A percentile compares a stretch with the other conserved stretches of the same genome.
These are phyloP conservation scores for Hemileccinum rubropunctum DNA, from an alignment of 768 basidiomycete genomes.

Conservation along the genomic window DNA sequence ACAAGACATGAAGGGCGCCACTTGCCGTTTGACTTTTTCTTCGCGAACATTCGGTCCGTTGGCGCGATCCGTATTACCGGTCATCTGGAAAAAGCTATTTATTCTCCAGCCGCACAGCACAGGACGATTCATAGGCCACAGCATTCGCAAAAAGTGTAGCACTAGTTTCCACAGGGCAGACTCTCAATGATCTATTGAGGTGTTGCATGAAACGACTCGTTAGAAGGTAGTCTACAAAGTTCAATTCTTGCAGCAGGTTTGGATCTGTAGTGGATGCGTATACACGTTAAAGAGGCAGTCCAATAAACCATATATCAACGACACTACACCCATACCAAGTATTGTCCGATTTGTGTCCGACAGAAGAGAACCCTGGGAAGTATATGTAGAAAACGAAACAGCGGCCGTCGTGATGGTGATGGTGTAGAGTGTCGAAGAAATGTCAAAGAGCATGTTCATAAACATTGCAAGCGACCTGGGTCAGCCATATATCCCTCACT, in stretches of 20 bases:
- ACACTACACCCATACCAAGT: conserved; percentile 7
- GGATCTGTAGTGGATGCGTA: neutral
- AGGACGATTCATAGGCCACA: too few species aligned
- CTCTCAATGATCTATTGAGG: too few species aligned
- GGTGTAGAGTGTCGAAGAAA: neutral
- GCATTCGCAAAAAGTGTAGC: neutral
- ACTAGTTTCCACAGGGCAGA: too few species aligned
- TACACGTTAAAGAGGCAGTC: neutral
- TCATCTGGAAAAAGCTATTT: too few species aligned
- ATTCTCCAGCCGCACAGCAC: too few species aligned
- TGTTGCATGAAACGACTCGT: too few species aligned
- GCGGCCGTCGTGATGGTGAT: neutral
- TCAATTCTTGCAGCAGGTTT: too few species aligned
- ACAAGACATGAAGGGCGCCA: too few species aligned
- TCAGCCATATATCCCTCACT: conserved; percentile 47
- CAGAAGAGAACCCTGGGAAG: neutral
- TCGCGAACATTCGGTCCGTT: too few species aligned
- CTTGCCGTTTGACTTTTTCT: too few species aligned
- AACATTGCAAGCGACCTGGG: conserved; percentile 42
- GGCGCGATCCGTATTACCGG: too few species aligned
- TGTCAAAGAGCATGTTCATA: conserved; percentile 35
- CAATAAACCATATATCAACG: neutral
- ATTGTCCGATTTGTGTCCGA: conserved; percentile 6
- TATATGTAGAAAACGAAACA: neutral
- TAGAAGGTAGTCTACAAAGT: too few species aligned